These are phyloP conservation scores for Tetradesmus obliquus DNA, from an alignment of 139 green algal genomes.

Conservation along the genomic window DNA sequence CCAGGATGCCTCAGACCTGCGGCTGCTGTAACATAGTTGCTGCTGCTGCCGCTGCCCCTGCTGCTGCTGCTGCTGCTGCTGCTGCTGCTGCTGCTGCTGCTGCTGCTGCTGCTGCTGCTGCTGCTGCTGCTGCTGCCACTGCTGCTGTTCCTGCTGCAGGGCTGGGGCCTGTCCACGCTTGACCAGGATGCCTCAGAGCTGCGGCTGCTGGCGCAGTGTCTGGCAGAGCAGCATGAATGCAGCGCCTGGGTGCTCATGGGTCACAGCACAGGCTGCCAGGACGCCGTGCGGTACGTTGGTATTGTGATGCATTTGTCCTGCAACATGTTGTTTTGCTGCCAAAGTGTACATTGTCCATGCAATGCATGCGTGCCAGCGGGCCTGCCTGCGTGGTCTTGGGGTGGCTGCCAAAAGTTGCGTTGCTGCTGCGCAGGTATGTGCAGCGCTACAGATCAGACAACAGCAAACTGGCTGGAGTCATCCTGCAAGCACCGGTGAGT, in stretches of 20 bases:
- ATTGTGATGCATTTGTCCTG: not conserved
- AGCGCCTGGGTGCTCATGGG: slow-evolving; percentile 69
- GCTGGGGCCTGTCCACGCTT: slow-evolving; percentile 70
- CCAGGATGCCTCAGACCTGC: slow-evolving; percentile 76
- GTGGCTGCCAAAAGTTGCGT: no score
- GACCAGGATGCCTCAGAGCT: slow-evolving; percentile 80
- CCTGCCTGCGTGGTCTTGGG: not conserved
- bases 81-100: not conserved
- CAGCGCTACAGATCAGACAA: not conserved
- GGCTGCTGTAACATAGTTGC: slow-evolving; percentile 48
- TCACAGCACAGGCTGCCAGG: slow-evolving; percentile 84
- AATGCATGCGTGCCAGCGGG: not conserved
- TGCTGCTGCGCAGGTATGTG: slow-evolving; percentile 29
- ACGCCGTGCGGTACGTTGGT: slow-evolving; percentile 67
- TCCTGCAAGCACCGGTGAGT: slow-evolving; percentile 45
- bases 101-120: not conserved
- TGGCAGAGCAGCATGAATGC: slow-evolving; percentile 49
- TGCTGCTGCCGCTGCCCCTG: not conserved
- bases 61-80: not conserved
- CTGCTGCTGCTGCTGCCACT: not conserved
- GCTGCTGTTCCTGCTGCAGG: slow-evolving; percentile 42
- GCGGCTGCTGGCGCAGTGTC: slow-evolving; percentile 51
- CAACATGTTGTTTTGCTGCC: not conserved
- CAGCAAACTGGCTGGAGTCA: slow-evolving; percentile 17
- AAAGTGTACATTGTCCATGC: not conserved